Conservation (phyloP, 768 basidiomycete species). For the Kwoniella mangroviensis region DNA sequence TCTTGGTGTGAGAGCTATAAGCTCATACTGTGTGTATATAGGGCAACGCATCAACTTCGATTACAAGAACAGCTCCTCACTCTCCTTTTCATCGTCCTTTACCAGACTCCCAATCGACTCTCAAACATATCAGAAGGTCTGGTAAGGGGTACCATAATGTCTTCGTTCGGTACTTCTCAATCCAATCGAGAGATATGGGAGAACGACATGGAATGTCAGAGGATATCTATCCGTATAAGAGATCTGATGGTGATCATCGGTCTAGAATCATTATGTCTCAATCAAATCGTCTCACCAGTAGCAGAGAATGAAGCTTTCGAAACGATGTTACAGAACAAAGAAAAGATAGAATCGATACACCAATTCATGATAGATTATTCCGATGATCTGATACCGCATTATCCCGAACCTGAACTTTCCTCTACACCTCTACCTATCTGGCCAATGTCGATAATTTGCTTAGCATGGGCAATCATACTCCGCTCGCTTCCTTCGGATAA, state of each 20-base stretch:
- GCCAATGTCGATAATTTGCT: conserved; percentile 72
- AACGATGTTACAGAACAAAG: conserved; percentile 54
- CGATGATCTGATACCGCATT: conserved; percentile 40
- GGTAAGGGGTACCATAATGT: conserved; percentile 39
- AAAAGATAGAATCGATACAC: conserved; percentile 62
- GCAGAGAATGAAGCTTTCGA: conserved; percentile 11
- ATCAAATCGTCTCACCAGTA: conserved; percentile 28
- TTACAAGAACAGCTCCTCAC: conserved; percentile 83
- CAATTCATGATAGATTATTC: conserved; percentile 63
- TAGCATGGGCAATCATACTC: conserved; percentile 85
- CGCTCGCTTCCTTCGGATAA: conserved; percentile 23
- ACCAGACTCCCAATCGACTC: conserved; percentile 63
- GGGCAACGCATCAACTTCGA: conserved; percentile 54
- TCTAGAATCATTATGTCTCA: conserved; percentile 41
- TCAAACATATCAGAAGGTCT: conserved; percentile 45
- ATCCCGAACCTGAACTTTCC: conserved; percentile 68
- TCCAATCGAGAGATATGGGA: conserved; percentile 49
- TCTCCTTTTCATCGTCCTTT: conserved; percentile 87
- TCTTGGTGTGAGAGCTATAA: conserved; percentile 54
- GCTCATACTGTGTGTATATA: conserved; percentile 58
- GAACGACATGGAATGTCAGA: conserved; percentile 54
- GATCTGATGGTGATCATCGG: conserved; percentile 42
- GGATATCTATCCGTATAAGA: conserved; percentile 31
- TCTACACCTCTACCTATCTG: conserved; percentile 64
- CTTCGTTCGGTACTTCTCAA: conserved; percentile 46